These are phyloP conservation scores for Penstemon barbatus DNA, from an alignment of 257 asterid genomes.

Conservation along the genomic window DNA sequence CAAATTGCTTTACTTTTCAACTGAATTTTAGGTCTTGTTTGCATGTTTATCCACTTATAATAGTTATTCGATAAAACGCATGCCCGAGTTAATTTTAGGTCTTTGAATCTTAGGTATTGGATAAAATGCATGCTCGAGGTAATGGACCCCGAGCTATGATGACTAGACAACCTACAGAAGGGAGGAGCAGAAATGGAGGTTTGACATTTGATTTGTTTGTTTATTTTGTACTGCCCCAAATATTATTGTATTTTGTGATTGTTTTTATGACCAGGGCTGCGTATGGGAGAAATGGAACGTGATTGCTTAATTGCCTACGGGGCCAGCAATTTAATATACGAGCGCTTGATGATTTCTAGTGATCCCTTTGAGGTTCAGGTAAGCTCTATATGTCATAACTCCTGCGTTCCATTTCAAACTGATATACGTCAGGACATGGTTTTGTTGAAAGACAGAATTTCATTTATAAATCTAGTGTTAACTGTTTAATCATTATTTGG, in stretches of 20 bases:
- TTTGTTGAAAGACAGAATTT: too few relatives aligned
- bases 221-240: background rate
- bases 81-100: background rate
- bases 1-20: too few relatives aligned
- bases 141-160: slow-evolving; percentile 86
- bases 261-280: slow-evolving; percentile 56
- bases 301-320: slow-evolving; percentile 98
- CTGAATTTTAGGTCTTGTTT: background rate
- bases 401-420: too few relatives aligned
- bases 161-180: slow-evolving; percentile 98
- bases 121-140: slow-evolving; percentile 98
- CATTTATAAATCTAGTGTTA: too few relatives aligned
- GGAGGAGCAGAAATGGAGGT: slow-evolving; percentile 94
- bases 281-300: slow-evolving; percentile 99
- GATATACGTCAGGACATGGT: too few relatives aligned
- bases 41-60: too few relatives aligned
- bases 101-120: slow-evolving; percentile 61
- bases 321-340: slow-evolving; percentile 35
- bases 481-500: too few relatives aligned
- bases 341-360: too few relatives aligned
- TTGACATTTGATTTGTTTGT: slow-evolving; percentile 14
- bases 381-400: too few relatives aligned
- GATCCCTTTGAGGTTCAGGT: too few relatives aligned
- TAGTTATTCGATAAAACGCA: too few relatives aligned
- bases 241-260: slow-evolving; percentile 25